Percentiles rank a stretch among this genome's conserved stretches.
phyloP scores from a whole-genome alignment of 768 basidiomycete species.

The Suillus bovinus region DNA sequence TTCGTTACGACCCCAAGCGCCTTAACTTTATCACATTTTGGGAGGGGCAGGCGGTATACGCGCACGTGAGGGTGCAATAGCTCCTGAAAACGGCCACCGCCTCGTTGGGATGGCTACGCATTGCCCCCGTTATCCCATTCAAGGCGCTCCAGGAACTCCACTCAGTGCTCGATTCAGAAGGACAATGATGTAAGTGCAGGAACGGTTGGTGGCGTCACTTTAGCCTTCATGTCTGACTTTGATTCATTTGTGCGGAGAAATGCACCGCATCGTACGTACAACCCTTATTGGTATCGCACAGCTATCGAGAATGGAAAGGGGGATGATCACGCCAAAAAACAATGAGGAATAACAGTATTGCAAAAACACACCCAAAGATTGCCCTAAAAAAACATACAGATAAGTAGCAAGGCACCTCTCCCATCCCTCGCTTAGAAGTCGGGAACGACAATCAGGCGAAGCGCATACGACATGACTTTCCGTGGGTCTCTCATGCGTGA shows the following conservation, averaged over 20 bases:
- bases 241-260: slow-evolving; percentile 1
- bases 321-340: not conserved
- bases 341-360: no score
- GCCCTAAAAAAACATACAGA: not conserved
- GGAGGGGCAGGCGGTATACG: not conserved
- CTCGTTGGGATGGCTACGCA: slow-evolving; percentile 33
- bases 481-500: not conserved
- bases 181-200: slow-evolving; percentile 8
- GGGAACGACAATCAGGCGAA: slow-evolving; percentile 8
- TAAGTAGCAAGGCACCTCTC: slow-evolving; percentile 1
- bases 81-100: slow-evolving; percentile 15
- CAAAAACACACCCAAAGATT: not conserved
- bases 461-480: not conserved
- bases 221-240: not conserved
- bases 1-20: slow-evolving; percentile 3
- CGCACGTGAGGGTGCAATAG: not conserved
- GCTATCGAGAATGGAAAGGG: slow-evolving; percentile 5
- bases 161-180: not conserved
- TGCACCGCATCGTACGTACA: slow-evolving; percentile 1
- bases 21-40: slow-evolving; percentile 6
- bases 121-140: slow-evolving; percentile 38
- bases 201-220: slow-evolving; percentile 7
- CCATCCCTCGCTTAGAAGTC: slow-evolving; percentile 10
- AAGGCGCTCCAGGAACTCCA: slow-evolving; percentile 14
- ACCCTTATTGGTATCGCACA: slow-evolving; percentile 1